Percentiles rank a stretch among this genome's conserved stretches.
Evolutionary conservation across 2,329 filamentous ascomycete species (phyloP).

Genomic region (Beauveria australis): DNA sequence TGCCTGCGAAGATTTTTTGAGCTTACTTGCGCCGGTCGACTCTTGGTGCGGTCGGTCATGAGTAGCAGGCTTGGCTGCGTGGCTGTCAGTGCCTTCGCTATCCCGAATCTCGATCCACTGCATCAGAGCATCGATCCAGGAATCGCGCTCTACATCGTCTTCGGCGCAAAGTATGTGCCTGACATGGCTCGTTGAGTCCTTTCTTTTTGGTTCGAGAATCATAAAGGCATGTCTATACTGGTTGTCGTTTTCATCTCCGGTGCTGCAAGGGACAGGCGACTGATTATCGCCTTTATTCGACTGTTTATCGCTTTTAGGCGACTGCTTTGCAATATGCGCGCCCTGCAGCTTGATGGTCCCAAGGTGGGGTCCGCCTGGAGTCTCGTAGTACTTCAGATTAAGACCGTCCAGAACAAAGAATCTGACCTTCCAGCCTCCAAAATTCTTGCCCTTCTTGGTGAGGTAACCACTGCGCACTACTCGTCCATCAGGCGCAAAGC

Average conservation of each 20-base stretch:
- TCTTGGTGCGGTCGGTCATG: conserved; percentile 28
- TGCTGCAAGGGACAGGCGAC: conserved; percentile 47
- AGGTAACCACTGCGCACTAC: conserved; percentile 80
- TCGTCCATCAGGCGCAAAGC: conserved; percentile 52
- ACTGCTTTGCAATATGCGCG: conserved; percentile 92
- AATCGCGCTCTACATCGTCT: conserved; percentile 83
- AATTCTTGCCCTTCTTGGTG: conserved; percentile 96
- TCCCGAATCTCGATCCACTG: conserved; percentile 78
- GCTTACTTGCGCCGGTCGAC: conserved; percentile 19
- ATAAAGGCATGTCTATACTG: conserved; percentile 96
- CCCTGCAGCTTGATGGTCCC: conserved; percentile 87
- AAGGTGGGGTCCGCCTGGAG: conserved; percentile 79
- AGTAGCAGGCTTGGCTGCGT: conserved; percentile 20
- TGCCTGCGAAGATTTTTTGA: conserved; percentile 24
- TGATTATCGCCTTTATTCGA: conserved; percentile 43
- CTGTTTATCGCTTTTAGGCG: conserved; percentile 34
- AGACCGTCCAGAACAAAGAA: conserved; percentile 55
- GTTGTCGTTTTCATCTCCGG: conserved; percentile 72
- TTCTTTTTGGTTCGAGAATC: conserved; percentile 91
- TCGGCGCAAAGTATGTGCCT: conserved; percentile 94
- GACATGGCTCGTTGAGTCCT: conserved; percentile 79
- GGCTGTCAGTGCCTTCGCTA: conserved; percentile 38
- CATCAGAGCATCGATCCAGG: conserved; percentile 85
- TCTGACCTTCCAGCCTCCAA: conserved; percentile 92
- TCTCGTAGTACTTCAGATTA: conserved; percentile 81